A percentile compares a stretch with the other conserved stretches of the same genome.
phyloP scores from a whole-genome alignment of 805 yeast genomes.

The Metschnikowia gelsemii region DNA sequence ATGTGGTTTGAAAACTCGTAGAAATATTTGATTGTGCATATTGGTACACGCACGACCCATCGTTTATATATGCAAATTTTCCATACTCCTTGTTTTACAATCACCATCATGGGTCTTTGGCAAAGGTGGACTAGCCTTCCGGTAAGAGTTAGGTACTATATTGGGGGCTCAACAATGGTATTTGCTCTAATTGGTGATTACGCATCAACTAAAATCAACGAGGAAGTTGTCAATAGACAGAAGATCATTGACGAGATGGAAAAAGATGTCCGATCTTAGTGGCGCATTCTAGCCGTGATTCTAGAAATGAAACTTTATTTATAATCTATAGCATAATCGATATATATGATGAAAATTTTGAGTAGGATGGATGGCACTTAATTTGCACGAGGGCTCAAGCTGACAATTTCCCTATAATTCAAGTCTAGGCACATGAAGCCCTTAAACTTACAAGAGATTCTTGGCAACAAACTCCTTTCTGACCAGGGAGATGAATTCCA shows the following conservation, averaged over 20 bases:
- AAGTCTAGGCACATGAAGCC: background rate
- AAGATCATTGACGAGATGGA: conserved; percentile 27
- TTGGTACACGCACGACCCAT: conserved; percentile 12
- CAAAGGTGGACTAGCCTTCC: conserved; percentile 44
- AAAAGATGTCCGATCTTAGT: background rate
- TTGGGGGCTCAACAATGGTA: conserved; percentile 41
- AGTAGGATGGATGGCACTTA: background rate
- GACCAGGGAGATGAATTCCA: conserved; percentile 62
- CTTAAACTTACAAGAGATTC: conserved; percentile 27
- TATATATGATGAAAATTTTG: background rate
- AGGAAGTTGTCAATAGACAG: conserved; percentile 37
- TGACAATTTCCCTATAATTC: background rate
- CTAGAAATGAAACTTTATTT: background rate
- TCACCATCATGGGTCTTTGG: conserved; percentile 25
- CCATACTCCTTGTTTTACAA: background rate
- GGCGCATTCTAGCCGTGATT: background rate
- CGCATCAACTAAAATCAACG: conserved; percentile 34
- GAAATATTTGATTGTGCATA: too few relatives aligned
- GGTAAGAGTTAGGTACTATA: conserved; percentile 39
- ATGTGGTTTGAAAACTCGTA: too few relatives aligned
- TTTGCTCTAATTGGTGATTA: conserved; percentile 43
- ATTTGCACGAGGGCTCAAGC: background rate
- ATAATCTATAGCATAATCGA: background rate
- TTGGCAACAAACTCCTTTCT: conserved; percentile 45
- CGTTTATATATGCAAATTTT: conserved; percentile 2